phyloP scores from a whole-genome alignment of 345 rosid species.

The Heritiera littoralis region DNA sequence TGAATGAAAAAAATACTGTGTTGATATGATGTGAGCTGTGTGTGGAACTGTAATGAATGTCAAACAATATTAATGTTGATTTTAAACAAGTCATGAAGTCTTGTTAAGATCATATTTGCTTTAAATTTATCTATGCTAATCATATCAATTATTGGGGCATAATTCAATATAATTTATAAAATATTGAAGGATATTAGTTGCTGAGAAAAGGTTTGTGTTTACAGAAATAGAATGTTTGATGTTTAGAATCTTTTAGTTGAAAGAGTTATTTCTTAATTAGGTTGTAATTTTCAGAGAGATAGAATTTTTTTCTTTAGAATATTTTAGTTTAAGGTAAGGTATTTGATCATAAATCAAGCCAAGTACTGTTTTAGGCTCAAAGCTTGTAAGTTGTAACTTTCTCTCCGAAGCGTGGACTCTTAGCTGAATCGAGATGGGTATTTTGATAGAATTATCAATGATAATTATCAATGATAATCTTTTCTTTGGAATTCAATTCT shows the following conservation, averaged over 20 bases:
- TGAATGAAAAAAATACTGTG: background rate
- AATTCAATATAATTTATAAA: background rate
- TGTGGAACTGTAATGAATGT: background rate
- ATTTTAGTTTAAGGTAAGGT: too few species aligned
- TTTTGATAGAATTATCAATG: background rate
- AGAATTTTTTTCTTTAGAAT: background rate
- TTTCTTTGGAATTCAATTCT: constrained; percentile 32
- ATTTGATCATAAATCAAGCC: too few species aligned
- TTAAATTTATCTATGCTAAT: background rate
- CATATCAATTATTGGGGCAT: background rate
- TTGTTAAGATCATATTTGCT: background rate
- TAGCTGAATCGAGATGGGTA: constrained; percentile 29
- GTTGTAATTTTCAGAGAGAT: background rate
- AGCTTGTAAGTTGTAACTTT: too few species aligned
- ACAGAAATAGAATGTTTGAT: background rate
- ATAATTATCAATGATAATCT: constrained; percentile 19
- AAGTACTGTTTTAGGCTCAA: too few species aligned
- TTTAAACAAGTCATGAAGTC: background rate
- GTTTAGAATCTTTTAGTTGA: background rate
- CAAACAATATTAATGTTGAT: background rate
- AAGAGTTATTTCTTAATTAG: background rate
- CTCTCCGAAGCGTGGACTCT: background rate
- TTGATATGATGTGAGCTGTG: background rate
- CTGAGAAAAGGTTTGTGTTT: background rate
- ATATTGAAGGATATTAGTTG: background rate